Evolutionary conservation across 345 rosid genomes (phyloP), one percentile per base, ranked within the genome.

Genomic region (Hibiscus trionum): DNA sequence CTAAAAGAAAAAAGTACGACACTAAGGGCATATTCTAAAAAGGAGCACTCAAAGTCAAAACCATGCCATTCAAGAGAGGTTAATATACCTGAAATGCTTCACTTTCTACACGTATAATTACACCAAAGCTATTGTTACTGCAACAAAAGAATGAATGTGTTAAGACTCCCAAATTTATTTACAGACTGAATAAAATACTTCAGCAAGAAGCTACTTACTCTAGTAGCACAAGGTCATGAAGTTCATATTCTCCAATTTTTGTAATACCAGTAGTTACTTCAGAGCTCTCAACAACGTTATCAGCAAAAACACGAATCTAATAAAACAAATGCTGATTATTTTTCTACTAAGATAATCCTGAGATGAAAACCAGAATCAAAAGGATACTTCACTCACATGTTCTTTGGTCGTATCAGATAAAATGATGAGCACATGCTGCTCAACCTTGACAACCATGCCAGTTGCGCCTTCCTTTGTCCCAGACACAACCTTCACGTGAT

Each of bases 361-460:
- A 61, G 65, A 56, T 44, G 60, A 47, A 26, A 24, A 56, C 56
- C 37, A 59, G 50, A 59, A 4, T 10, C 26, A 9, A 47, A 33
- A 39, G 12, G 53, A 37, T 50, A 5, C 27, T 35, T 49, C 61
- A 76, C 91, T 91, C 80, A 92, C 98, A 80, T 92, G 88, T 81
- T 95, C 99, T 84, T 92, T 95, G 15, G 96, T 92, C 4, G 99
- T 95, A 80, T 92, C 97, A 11, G 97, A 90, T 65, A 92, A 76
- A 83, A 95, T 83, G 72, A 90, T 87, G 70, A 95, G 97, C 64
- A 89, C 93, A 78, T 95, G 99, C 73, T 92, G 97, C 59, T 92
- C 99, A 77, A 92, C 99, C 86, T 92, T 92, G 63, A 95, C 85
- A 74, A 95, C 97, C 99, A 95, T 95, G 72, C 99, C 99, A 7